phyloP scores from a whole-genome alignment of 2,329 filamentous ascomycete species.

The Pestalotiopsis sp. region DNA sequence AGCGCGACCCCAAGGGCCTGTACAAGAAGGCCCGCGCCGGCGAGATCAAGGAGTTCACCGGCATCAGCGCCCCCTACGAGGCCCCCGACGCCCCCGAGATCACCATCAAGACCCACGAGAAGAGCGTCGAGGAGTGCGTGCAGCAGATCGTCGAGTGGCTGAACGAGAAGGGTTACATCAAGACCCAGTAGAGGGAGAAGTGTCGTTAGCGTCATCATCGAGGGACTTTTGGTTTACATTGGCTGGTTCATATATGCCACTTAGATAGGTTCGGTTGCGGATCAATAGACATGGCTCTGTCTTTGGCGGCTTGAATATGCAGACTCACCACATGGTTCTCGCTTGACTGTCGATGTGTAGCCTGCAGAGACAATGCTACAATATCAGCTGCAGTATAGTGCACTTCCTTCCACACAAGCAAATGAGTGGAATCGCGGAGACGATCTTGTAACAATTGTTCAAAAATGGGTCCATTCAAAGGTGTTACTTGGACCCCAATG shows the following conservation, averaged over 20 bases:
- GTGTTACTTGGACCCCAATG: not conserved
- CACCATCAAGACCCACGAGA: slow-evolving; percentile 78
- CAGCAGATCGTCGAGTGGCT: slow-evolving; percentile 80
- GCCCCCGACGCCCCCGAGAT: slow-evolving; percentile 84
- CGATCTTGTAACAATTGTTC: not conserved
- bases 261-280: not conserved
- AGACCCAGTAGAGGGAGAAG: slow-evolving; percentile 16
- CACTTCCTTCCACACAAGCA: too few species aligned
- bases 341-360: too few species aligned
- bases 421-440: not conserved
- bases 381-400: not conserved
- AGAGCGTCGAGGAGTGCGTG: slow-evolving; percentile 86
- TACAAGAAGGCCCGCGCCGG: slow-evolving; percentile 96
- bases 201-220: not conserved
- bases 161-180: slow-evolving; percentile 64
- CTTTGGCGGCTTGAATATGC: not conserved
- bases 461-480: not conserved
- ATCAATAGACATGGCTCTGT: not conserved
- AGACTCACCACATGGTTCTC: not conserved
- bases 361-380: too few species aligned
- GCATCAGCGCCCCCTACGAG: slow-evolving; percentile 94
- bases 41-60: slow-evolving; percentile 96
- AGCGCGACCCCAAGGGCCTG: slow-evolving; percentile 93
- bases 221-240: not conserved
- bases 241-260: not conserved